These are phyloP conservation scores for Microdochium bolleyi DNA, from an alignment of 2,329 filamentous ascomycete genomes.

Conservation along the genomic window DNA sequence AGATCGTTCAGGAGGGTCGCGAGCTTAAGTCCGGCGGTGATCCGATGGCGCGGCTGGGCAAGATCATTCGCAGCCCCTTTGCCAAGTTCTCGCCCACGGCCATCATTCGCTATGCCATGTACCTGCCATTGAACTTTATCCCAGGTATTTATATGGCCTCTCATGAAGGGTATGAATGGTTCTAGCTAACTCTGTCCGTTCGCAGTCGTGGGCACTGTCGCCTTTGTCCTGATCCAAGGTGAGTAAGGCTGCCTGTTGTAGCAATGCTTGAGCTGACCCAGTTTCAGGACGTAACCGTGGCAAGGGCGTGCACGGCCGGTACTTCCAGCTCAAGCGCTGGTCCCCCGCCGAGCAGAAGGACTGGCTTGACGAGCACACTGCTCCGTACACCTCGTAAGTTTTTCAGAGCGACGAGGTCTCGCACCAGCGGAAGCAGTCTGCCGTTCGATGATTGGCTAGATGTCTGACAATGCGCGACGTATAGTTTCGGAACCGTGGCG, in stretches of 20 bases:
- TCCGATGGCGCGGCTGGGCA: constrained; percentile 48
- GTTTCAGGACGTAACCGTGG: not conserved
- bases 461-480: not conserved
- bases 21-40: constrained; percentile 58
- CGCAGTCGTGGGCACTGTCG: constrained; percentile 67
- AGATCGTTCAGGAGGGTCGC: constrained; percentile 66
- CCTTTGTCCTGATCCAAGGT: constrained; percentile 76
- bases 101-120: constrained; percentile 72
- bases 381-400: constrained; percentile 73
- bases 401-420: too few relatives aligned
- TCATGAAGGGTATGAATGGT: not conserved
- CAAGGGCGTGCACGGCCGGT: constrained; percentile 42
- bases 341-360: constrained; percentile 52
- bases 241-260: constrained; percentile 16
- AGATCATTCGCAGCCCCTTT: constrained; percentile 49
- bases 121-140: constrained; percentile 87
- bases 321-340: constrained; percentile 91
- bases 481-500: constrained; percentile 65
- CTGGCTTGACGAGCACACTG: constrained; percentile 63
- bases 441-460: constrained; percentile 1
- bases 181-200: not conserved
- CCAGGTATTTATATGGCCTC: constrained; percentile 36
- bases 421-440: constrained; percentile 4
- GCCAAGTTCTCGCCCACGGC: constrained; percentile 49
- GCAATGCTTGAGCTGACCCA: constrained; percentile 30